Base-by-base conservation (phyloP, 176 grass and related monocot genomes). In the Aechmea fasciata region DNA sequence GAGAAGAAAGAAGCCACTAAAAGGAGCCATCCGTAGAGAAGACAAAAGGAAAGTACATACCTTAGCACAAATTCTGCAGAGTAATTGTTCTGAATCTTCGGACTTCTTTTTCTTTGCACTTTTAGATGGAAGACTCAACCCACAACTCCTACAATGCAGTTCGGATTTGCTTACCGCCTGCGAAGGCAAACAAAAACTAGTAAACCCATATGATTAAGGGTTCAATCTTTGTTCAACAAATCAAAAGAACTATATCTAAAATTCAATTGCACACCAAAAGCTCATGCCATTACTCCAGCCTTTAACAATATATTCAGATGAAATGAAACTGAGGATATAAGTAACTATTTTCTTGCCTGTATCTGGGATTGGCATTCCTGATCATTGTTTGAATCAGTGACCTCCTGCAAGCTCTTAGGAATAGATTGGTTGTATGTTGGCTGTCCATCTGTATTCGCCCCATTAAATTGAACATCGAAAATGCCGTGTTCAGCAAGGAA, bases 31-130 rank as follows among this genome's bases (percentile, higher is more conserved):
- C 1, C 9, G 14, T 29, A 72, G 13, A 48, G 7, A 25, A 9
- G 4, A 8, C 29, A 50, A 55, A 71, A 29, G 7, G 7, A 47
- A 47, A 51, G 22, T 53, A 23, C 73, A 47, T 65, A 85, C 89
- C 89, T 91, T 91, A 75, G 76, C 79, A 62, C 89, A 91, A 72
- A 88, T 85, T 65, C 15, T 88, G 73, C 89, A 91, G 1, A 91
- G 85, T 41, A 80, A 47, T 57, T 80, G 85, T 57, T 85, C 79
- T 20, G 57, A 24, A 0, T 11, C 71, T 41, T 41, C 33, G 51
- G 71, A 76, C 68, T 85, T 91, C 57, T 52, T 88, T 80, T 88
- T 91, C 73, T 91, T 91, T 70, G 76, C 73, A 75, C 64, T 41
- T 69, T 83, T 88, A 51, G 66, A 68, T 74, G 88, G 77, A 67